Evolutionary conservation across 2,329 filamentous ascomycete genomes (phyloP), one percentile per base, ranked within the genome.

Genomic region (Fonsecaea erecta): DNA sequence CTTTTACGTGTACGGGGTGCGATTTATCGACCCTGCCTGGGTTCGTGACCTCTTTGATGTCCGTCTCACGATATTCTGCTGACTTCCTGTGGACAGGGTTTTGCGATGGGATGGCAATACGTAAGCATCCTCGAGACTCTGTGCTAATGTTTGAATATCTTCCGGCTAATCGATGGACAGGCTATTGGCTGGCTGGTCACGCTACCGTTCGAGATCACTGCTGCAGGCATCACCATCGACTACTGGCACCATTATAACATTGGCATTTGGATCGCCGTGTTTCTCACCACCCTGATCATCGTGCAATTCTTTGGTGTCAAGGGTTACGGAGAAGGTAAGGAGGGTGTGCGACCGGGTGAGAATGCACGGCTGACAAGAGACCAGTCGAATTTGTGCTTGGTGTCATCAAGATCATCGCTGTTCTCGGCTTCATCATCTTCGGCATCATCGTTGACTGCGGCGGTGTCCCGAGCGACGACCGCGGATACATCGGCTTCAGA

Each of bases 41-140:
- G 57, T 93, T 16, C 26, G 64, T 67, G 12, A 16, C 43, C 52
- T 26, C 28, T 35, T 32, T 18, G 5, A 18, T 14, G 14, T 16
- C n/a, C n/a, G 11, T 48, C 14, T n/a, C 2, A 18, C 14, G 32
- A 54, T 57, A 8, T 54, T 26, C 28, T 12, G 32, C 53, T 40
- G 26, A 59, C 18, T 7, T 43, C n/a, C 26, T 12, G 11, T 35
- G n/a, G n/a, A 32, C 52, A 62, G 66, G 67, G 93, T 0, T 96
- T 96, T 74, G 91, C 92, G 57, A 95, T 97, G 91, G 93, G 93
- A 12, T 96, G 92, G 92, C 96, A 96, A 84, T 96, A 97, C 76
- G 59, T 60, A 28, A 24, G 57, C 21, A 14, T 48, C 43, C 14
- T 21, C 6, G n/a, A 26, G 43, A 9, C 18, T 11, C 18, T 3